phyloP scores from a whole-genome alignment of 2,329 filamentous ascomycete genomes.

The Nectriaceae sp. region DNA sequence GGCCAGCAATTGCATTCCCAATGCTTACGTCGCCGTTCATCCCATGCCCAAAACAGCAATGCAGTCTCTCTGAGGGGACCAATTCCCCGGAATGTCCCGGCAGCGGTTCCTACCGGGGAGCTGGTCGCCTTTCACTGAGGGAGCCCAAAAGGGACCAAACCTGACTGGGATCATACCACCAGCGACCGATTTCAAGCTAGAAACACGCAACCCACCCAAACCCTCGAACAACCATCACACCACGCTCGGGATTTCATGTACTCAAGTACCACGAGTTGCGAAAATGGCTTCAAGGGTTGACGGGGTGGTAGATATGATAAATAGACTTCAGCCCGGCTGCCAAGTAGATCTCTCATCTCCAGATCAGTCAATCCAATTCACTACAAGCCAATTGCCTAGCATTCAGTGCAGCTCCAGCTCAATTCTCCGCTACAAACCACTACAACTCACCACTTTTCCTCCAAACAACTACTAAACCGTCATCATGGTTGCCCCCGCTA shows the following conservation, averaged over 20 bases:
- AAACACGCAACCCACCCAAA: neutral
- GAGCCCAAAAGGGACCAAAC: neutral
- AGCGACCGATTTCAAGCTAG: neutral
- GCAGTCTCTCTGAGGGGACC: neutral
- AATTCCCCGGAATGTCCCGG: neutral
- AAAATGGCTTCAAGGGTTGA: neutral
- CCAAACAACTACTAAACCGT: neutral
- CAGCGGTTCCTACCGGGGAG: neutral
- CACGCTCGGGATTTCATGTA: neutral
- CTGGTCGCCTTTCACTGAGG: neutral
- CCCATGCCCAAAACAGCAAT: neutral
- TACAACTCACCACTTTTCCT: no score
- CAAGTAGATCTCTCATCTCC: neutral
- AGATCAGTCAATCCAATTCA: neutral
- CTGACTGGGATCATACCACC: neutral
- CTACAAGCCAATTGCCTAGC: neutral
- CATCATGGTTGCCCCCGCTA: neutral
- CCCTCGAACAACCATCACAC: neutral
- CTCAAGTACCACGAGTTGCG: neutral
- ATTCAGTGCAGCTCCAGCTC: no score
- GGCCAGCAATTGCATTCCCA: neutral
- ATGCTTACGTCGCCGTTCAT: neutral
- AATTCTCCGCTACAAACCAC: no score
- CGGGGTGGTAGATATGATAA: neutral
- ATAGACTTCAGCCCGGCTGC: neutral